Conservation (phyloP, 1,284 basidiomycete species). For the Sporisorium iseilematis-ciliati region DNA sequence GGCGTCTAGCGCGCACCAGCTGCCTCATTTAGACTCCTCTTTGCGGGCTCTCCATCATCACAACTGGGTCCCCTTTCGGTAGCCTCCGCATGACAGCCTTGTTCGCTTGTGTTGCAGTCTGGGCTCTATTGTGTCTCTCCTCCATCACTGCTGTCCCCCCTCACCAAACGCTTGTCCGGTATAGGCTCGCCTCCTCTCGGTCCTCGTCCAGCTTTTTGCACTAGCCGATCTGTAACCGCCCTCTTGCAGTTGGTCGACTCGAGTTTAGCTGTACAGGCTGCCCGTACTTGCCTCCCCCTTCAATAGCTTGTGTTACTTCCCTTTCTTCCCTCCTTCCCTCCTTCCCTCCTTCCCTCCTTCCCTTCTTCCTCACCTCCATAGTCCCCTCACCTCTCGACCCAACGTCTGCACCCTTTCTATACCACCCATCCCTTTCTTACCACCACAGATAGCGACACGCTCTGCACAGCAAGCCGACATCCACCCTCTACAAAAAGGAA, state of each 20-base stretch:
- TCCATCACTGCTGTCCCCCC: not conserved
- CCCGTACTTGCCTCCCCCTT: not conserved
- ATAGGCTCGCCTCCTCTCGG: not conserved
- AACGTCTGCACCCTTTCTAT: not conserved
- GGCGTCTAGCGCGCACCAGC: slow-evolving; percentile 20
- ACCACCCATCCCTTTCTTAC: not conserved
- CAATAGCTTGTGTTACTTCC: not conserved
- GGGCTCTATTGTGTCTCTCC: slow-evolving; percentile 1
- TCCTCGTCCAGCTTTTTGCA: not conserved
- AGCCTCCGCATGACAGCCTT: slow-evolving; percentile 1
- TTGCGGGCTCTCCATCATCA: not conserved
- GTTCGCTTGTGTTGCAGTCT: slow-evolving; percentile 1
- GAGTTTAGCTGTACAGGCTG: not conserved
- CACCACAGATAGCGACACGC: not conserved
- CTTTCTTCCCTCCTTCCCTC: not conserved
- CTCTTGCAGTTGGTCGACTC: slow-evolving; percentile 4
- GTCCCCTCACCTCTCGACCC: not conserved
- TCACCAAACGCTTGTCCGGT: not conserved
- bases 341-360: slow-evolving; percentile 1
- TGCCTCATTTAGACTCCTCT: too few species aligned
- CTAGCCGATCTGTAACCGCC: slow-evolving; percentile 5
- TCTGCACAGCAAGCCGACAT: not conserved
- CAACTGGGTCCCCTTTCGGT: not conserved
- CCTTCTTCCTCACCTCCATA: not conserved
- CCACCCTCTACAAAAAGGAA: not conserved